Percentiles rank a stretch among this genome's conserved stretches.
These are phyloP conservation scores for Trichoderma atrobrunneum DNA, from an alignment of 2,329 filamentous ascomycete genomes.

Conservation along the genomic window DNA sequence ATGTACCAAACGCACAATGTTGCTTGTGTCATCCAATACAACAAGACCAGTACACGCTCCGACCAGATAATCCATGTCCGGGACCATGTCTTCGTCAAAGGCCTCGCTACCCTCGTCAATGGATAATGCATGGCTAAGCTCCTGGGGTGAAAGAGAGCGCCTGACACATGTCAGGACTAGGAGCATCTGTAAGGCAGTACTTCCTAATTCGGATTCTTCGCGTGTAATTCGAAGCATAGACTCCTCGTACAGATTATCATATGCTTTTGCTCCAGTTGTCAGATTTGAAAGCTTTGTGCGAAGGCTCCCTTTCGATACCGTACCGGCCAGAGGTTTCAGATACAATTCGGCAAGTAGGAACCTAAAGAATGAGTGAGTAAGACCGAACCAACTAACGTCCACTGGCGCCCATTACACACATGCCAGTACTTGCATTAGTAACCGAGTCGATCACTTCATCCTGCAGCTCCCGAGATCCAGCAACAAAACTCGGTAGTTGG, in stretches of 20 bases:
- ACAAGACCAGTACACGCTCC: not conserved
- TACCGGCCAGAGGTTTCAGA: not conserved
- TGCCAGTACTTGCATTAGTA: not conserved
- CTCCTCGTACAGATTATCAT: not conserved
- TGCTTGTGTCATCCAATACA: not conserved
- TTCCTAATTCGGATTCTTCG: not conserved
- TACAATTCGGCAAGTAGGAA: not conserved
- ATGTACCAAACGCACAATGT: not conserved
- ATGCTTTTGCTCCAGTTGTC: not conserved
- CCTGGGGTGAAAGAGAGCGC: not conserved
- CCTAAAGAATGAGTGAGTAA: not conserved
- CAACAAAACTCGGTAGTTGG: not conserved
- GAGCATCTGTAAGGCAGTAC: not conserved
- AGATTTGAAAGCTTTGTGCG: not conserved
- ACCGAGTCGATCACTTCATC: not conserved
- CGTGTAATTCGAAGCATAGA: not conserved
- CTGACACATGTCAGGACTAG: not conserved
- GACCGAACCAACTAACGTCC: fast-evolving
- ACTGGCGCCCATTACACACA: too few species aligned
- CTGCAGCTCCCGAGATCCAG: not conserved
- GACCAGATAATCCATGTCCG: not conserved
- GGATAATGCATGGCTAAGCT: not conserved
- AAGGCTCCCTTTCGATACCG: not conserved
- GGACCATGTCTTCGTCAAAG: not conserved
- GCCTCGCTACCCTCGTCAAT: not conserved